Evolutionary conservation across 129 eudicot genomes (phyloP).

Genomic region (Escallonia herrerae): DNA sequence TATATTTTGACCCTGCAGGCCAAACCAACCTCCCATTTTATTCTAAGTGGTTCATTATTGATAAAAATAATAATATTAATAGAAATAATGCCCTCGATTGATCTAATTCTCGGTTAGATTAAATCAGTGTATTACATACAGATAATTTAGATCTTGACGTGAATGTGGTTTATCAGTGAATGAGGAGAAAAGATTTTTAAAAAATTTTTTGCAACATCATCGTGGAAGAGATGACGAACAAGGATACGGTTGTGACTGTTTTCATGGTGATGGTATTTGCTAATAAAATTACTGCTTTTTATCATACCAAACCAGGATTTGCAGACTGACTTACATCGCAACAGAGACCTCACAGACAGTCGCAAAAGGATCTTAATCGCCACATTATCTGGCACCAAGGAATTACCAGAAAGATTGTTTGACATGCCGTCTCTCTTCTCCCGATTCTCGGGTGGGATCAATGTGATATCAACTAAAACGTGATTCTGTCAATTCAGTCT

Average conservation of each 20-base stretch:
- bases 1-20: too few species aligned
- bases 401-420: too few species aligned
- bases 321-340: background rate
- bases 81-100: too few species aligned
- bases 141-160: constrained; percentile 1
- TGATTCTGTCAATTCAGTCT: too few species aligned
- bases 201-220: background rate
- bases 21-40: too few species aligned
- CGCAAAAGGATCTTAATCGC: background rate
- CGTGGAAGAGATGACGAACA: background rate
- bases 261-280: background rate
- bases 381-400: background rate
- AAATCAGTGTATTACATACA: too few species aligned
- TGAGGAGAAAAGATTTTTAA: background rate
- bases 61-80: too few species aligned
- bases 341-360: constrained; percentile 2
- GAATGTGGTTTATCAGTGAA: background rate
- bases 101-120: too few species aligned
- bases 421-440: too few species aligned
- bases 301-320: constrained; percentile 6
- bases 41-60: too few species aligned
- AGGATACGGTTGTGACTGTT: background rate
- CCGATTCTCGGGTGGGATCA: too few species aligned
- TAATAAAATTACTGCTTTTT: background rate
- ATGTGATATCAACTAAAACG: too few species aligned